Conservation (phyloP, 306 rosid genomes). For the Prunus salicina region DNA sequence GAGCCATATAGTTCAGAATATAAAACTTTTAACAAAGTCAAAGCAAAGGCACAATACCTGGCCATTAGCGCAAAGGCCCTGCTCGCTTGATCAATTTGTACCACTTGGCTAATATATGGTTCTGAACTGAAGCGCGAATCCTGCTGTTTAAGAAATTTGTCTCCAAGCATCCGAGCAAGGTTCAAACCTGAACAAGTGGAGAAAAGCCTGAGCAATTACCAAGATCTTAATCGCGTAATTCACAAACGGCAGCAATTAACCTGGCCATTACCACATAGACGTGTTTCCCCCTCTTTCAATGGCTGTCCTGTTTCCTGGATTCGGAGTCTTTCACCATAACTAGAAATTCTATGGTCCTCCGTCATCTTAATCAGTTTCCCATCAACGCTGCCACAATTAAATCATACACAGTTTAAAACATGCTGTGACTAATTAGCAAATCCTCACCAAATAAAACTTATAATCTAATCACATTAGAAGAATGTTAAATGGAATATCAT, state of each 20-base stretch:
- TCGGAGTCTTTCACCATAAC: slow-evolving; percentile 68
- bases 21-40: slow-evolving; percentile 3
- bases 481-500: too few species aligned
- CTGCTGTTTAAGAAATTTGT: slow-evolving; percentile 94
- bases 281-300: slow-evolving; percentile 84
- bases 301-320: slow-evolving; percentile 79
- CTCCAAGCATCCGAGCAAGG: slow-evolving; percentile 98
- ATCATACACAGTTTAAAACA: slow-evolving; percentile 6
- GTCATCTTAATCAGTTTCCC: slow-evolving; percentile 80
- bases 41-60: slow-evolving; percentile 55
- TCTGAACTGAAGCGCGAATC: slow-evolving; percentile 91
- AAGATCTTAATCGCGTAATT: slow-evolving; percentile 10
- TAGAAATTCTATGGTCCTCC: slow-evolving; percentile 79
- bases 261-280: slow-evolving; percentile 64
- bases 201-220: slow-evolving; percentile 27
- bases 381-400: slow-evolving; percentile 56
- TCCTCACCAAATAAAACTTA: background rate
- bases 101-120: slow-evolving; percentile 76
- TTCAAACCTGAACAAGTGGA: slow-evolving; percentile 67
- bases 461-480: background rate
- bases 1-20: background rate
- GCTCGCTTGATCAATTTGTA: slow-evolving; percentile 56
- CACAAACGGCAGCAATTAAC: slow-evolving; percentile 2
- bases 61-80: slow-evolving; percentile 75
- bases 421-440: background rate